Conservation (phyloP, 2,329 filamentous ascomycete genomes). For the Curvularia spicifera region DNA sequence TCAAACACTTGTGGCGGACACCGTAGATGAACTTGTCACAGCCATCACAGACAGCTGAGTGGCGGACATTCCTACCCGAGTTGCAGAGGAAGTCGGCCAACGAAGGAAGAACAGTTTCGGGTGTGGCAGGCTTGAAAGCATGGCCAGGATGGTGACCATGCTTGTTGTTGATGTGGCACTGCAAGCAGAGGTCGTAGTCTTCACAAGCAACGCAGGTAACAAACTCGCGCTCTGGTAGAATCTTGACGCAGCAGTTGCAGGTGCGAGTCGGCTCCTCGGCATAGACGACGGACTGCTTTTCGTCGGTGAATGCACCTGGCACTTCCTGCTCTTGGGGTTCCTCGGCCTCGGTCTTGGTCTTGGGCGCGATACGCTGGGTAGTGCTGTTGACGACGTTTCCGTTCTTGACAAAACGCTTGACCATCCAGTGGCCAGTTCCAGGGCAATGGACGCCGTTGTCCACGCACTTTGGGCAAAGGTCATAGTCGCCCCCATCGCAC, state of each 20-base stretch:
- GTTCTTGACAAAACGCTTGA: conserved; percentile 83
- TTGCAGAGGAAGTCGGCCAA: conserved; percentile 71
- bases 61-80: conserved; percentile 79
- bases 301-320: conserved; percentile 55
- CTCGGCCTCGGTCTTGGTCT: conserved; percentile 60
- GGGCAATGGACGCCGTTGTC: conserved; percentile 77
- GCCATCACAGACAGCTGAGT: conserved; percentile 92
- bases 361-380: conserved; percentile 76
- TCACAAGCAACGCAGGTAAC: conserved; percentile 84
- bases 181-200: conserved; percentile 90
- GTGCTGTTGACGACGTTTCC: conserved; percentile 83
- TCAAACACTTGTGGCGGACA: conserved; percentile 93
- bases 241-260: conserved; percentile 74
- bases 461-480: conserved; percentile 84
- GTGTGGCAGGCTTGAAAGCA: conserved; percentile 72
- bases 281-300: conserved; percentile 50
- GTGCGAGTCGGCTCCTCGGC: conserved; percentile 63
- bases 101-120: conserved; percentile 63
- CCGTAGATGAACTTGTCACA: conserved; percentile 89
- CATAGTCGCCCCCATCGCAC: conserved; percentile 92
- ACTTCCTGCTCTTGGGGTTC: conserved; percentile 50
- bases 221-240: conserved; percentile 78
- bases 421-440: conserved; percentile 85
- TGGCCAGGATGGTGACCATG: conserved; percentile 95
- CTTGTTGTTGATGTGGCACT: conserved; percentile 75